Conservation (phyloP, 2,329 filamentous ascomycete genomes). For the Neoarthrinium moseri region DNA sequence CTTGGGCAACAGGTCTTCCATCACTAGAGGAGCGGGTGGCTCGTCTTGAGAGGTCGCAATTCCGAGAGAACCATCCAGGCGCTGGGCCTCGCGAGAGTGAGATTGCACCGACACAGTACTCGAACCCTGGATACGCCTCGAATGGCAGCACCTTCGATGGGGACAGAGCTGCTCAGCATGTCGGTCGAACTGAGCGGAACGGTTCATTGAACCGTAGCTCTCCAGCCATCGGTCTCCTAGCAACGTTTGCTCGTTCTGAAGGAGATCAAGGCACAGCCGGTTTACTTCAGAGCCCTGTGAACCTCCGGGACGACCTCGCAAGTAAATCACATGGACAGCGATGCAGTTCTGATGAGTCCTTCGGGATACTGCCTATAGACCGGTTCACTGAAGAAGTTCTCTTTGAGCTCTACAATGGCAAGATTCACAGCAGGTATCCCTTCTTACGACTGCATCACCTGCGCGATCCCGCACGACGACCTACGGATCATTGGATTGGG, state of each 20-base stretch:
- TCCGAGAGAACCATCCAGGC: background rate
- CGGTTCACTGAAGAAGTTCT: slow-evolving; percentile 17
- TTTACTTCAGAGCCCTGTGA: background rate
- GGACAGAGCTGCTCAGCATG: background rate
- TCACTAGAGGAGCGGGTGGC: slow-evolving; percentile 7
- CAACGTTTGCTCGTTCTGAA: slow-evolving; percentile 8
- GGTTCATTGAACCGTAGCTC: slow-evolving; percentile 1
- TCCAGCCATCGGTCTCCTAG: slow-evolving; percentile 5
- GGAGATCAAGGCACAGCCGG: background rate
- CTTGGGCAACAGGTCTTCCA: slow-evolving; percentile 1
- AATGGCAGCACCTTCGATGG: background rate
- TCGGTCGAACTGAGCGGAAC: background rate
- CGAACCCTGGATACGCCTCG: background rate
- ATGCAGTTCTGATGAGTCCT: no score
- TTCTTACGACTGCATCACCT: slow-evolving; percentile 20
- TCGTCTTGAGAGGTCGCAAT: background rate
- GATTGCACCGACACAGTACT: background rate
- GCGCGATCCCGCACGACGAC: slow-evolving; percentile 3
- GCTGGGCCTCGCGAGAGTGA: background rate
- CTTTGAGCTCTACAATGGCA: slow-evolving; percentile 23
- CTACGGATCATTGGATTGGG: slow-evolving; percentile 17
- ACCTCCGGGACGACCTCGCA: background rate
- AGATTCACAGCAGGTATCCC: slow-evolving; percentile 24
- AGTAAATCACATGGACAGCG: background rate
- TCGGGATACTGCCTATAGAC: background rate